These are phyloP conservation scores for Camellia sinensis DNA, from an alignment of 148 eudicot genomes.

Conservation along the genomic window DNA sequence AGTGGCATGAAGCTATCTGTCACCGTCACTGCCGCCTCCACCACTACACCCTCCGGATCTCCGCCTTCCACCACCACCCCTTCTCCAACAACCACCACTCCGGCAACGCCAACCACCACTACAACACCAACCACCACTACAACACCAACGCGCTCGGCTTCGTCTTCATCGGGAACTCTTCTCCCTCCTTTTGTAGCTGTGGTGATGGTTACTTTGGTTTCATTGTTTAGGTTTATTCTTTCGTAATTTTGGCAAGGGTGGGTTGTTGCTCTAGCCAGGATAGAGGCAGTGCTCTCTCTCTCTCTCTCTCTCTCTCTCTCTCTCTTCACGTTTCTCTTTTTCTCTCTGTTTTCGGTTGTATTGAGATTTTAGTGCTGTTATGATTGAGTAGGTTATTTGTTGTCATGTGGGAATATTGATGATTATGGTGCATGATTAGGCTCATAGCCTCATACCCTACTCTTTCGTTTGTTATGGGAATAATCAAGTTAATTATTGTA, in stretches of 20 bases:
- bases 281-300: slow-evolving; percentile 51
- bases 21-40: slow-evolving; percentile 34
- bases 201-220: slow-evolving; percentile 13
- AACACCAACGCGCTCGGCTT: neutral
- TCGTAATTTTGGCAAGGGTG: slow-evolving; percentile 12
- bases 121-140: neutral
- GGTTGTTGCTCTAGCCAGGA: slow-evolving; percentile 32
- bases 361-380: neutral
- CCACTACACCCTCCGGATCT: slow-evolving; percentile 17
- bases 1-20: slow-evolving; percentile 79
- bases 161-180: slow-evolving; percentile 30
- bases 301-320: neutral
- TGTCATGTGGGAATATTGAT: neutral
- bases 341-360: neutral
- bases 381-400: neutral
- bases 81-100: slow-evolving; percentile 14
- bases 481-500: no score
- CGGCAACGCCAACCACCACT: slow-evolving; percentile 17
- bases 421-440: no score
- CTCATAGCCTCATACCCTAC: no score
- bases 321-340: neutral
- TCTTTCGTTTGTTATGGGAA: no score
- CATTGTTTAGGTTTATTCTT: slow-evolving; percentile 17
- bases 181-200: slow-evolving; percentile 25
- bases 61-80: slow-evolving; percentile 25